Conservation (phyloP, 2,329 filamentous ascomycete species). For the Teratosphaeria gauchensis region DNA sequence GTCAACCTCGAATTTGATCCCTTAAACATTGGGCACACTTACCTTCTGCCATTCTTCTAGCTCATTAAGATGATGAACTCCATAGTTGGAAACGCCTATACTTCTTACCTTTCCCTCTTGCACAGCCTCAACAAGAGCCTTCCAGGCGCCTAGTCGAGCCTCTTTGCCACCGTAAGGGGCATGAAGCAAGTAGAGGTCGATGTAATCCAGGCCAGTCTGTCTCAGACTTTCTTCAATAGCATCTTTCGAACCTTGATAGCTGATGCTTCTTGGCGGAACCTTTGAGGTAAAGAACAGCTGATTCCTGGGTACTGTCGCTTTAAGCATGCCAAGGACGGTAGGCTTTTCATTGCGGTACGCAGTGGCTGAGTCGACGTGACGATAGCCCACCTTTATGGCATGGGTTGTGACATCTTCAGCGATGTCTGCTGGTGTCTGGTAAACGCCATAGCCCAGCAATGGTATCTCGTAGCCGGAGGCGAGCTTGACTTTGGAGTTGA, state of each 20-base stretch:
- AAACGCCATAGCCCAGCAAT: constrained; percentile 47
- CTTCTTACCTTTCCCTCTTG: constrained; percentile 42
- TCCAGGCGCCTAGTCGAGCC: constrained; percentile 42
- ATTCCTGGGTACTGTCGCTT: constrained; percentile 43
- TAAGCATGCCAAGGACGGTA: constrained; percentile 43
- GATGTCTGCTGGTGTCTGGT: constrained; percentile 41
- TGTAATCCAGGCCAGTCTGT: constrained; percentile 43
- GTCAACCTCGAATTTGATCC: neutral
- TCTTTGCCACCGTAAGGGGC: constrained; percentile 44
- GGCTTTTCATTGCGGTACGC: constrained; percentile 50
- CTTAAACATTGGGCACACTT: neutral
- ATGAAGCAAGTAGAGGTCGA: constrained; percentile 42
- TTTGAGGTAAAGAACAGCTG: constrained; percentile 56
- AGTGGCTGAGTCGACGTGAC: constrained; percentile 52
- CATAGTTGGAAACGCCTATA: constrained; percentile 48
- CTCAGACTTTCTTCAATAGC: constrained; percentile 55
- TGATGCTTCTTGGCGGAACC: constrained; percentile 41
- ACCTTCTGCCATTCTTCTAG: constrained; percentile 44
- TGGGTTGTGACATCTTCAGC: constrained; percentile 50
- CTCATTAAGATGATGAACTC: constrained; percentile 46
- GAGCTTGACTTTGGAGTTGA: constrained; percentile 42
- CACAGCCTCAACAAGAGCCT: constrained; percentile 44
- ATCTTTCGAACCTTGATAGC: constrained; percentile 55
- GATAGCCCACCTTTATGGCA: constrained; percentile 47
- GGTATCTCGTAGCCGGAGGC: constrained; percentile 55